Evolutionary conservation across 140 eudicot species (phyloP).

Genomic region (Artemisia princeps): DNA sequence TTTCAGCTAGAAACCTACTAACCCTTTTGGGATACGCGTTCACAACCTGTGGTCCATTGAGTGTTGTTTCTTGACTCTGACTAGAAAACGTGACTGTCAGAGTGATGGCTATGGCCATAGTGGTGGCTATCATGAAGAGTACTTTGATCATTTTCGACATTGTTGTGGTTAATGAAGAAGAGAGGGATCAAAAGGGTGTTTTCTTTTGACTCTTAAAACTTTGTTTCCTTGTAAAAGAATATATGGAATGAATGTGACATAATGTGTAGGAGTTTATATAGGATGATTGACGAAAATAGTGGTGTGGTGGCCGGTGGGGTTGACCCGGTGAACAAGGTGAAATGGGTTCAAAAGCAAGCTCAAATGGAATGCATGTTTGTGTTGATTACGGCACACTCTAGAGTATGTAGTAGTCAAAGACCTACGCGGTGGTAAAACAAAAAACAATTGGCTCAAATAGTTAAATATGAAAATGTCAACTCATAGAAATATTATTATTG

Average conservation of each 20-base stretch:
- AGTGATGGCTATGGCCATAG: conserved; percentile 33
- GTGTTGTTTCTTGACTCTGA: background rate
- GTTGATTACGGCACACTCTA: conserved; percentile 26
- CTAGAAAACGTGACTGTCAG: conserved; percentile 19
- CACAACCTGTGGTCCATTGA: background rate
- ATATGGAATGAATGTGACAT: background rate
- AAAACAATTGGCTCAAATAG: background rate
- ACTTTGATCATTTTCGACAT: conserved; percentile 27
- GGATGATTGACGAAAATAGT: background rate
- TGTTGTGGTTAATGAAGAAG: conserved; percentile 5
- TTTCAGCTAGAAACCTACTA: conserved; percentile 43
- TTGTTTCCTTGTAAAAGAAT: conserved; percentile 8
- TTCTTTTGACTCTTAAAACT: background rate
- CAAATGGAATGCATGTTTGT: conserved; percentile 24
- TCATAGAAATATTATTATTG: background rate
- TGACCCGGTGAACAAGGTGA: conserved; percentile 47
- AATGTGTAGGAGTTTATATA: background rate
- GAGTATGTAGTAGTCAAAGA: conserved; percentile 1
- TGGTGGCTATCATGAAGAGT: conserved; percentile 26
- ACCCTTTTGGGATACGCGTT: conserved; percentile 27
- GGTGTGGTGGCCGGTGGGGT: conserved; percentile 25
- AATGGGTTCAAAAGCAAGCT: conserved; percentile 14
- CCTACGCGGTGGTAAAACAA: conserved; percentile 1
- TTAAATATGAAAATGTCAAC: background rate
- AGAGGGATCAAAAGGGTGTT: background rate